Base-by-base conservation (phyloP, 768 basidiomycete species). In the Auriscalpium orientale region DNA sequence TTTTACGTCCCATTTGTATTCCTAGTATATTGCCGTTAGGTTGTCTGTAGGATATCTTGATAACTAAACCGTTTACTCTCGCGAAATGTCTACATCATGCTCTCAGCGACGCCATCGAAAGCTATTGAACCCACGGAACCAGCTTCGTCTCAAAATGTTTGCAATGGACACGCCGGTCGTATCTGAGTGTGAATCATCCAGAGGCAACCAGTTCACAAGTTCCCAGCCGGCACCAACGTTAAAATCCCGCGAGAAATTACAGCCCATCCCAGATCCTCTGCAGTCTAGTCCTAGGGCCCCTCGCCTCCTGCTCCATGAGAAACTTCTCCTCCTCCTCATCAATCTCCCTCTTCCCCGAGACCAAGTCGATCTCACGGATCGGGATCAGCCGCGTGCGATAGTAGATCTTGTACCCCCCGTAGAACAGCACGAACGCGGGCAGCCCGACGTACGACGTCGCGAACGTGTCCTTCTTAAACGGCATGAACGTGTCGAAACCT, bases 291-390 rank as follows among this genome's bases (percentile, higher is more conserved):
- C 54, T 50, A 8, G 63, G 69, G 6, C 63, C 63, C 47, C 61
- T 63, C 50, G 57, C 53, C 28, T 61, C 70, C 62, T 84, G 72
- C 52, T 74, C 70, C 22, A 69, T 74, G 56, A 79, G 57, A 61
- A 74, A 82, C 54, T 67, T 70, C 60, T 76, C 71, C 66, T 88
- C 84, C 63, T 83, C 84, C 46, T 83, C 82, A 59, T 86, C 78
- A 51, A 87, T 84, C 57, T 76, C 76, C 35, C 75, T 70, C 59
- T 82, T 73, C 16, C 82, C 83, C 9, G 79, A 78, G 40, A 82
- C 67, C 21, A 87, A 75, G 65, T 89, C 85, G 46, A 84, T 80
- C 53, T 82, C 72, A 36, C 73, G 69, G 5, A 75, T 65, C 13
- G 75, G 74, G 58, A 76, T 70, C 11, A 70, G 58, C 43, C 58